Base-by-base conservation (phyloP, 805 yeast species). In the Candida michaelii region DNA sequence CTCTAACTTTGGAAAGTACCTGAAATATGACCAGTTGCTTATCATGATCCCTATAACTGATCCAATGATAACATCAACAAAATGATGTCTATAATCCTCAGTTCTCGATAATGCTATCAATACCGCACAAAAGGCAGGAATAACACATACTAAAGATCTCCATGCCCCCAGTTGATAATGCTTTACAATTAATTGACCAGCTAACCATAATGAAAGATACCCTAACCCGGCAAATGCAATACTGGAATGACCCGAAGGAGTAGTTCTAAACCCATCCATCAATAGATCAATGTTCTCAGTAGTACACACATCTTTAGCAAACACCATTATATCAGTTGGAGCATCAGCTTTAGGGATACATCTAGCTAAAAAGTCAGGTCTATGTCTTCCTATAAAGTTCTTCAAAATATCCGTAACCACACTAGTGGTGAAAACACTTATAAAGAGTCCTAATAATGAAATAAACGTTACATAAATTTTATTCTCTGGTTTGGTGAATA, bases 381-480 rank as follows among this genome's bases (percentile, higher is more conserved):
- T 45, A 1, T 62, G 63, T 21, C 58, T 38, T 8, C 65, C 65
- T 46, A 57, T 52, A 3, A 59, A 52, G 31, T 59, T 60, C 41
- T 60, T 60, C 14, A 60, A 44, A 13, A 56, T 49, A 14, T 69
- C 63, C 3, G 74, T 73, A 6, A 67, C 46, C 36, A 66, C 66
- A 31, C 80, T 72, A 21, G 86, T 79, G 11, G 82, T 63, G 14
- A 79, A 71, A 43, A 85, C 67, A 0, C 89, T 72, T 1, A 87
- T 62, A 8, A 68, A 59, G 18, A 87, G 69, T 1, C 96, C 96
- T 17, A 90, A 50, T 0, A 82, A 46, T 0, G 95, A 80, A 14
- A 83, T 64, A 54, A 79, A 83, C 11, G 83, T 64, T 19, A 84
- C 71, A 58, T 84, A 81, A 9, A 76, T 24, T 53, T 78, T 82